A percentile compares a stretch with the other conserved stretches of the same genome.
These are phyloP conservation scores for Ulmus americana DNA, from an alignment of 331 rosid species.

Conservation along the genomic window DNA sequence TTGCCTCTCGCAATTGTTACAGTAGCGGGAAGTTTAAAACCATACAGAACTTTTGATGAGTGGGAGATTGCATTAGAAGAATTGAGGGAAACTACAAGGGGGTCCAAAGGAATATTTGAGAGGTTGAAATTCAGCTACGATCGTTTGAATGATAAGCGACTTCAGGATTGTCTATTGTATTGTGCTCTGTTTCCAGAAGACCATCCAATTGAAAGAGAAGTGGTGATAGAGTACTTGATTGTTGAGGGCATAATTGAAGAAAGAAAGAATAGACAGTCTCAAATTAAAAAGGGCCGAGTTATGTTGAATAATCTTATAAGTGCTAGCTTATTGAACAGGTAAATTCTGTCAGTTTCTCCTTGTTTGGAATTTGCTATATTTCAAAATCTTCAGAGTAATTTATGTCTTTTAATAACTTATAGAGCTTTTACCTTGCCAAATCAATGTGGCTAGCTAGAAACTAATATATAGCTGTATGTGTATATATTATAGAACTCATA, in stretches of 20 bases:
- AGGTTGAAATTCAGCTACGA: conserved; percentile 12
- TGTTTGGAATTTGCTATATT: no score
- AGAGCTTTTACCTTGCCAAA: no score
- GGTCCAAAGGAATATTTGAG: not conserved
- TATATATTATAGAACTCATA: no score
- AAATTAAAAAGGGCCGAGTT: conserved; percentile 5
- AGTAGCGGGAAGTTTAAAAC: not conserved
- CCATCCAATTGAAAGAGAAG: conserved; percentile 2
- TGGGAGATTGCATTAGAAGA: conserved; percentile 11
- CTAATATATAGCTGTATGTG: no score
- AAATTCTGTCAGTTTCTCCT: no score
- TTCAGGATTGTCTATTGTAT: conserved; percentile 13
- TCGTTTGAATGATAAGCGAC: conserved; percentile 8
- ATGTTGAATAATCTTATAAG: conserved; percentile 18
- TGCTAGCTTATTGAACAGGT: conserved; percentile 1
- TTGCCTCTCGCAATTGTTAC: conserved; percentile 19
- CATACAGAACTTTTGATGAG: not conserved
- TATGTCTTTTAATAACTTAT: no score
- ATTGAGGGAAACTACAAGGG: not conserved
- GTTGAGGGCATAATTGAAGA: conserved; percentile 10
- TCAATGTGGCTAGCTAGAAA: no score
- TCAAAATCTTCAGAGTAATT: no score
- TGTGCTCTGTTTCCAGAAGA: conserved; percentile 25
- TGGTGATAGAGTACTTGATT: conserved; percentile 16
- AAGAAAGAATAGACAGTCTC: conserved; percentile 4